phyloP scores from a whole-genome alignment of 176 grass and related monocot species.

The Aegilops tauschii region DNA sequence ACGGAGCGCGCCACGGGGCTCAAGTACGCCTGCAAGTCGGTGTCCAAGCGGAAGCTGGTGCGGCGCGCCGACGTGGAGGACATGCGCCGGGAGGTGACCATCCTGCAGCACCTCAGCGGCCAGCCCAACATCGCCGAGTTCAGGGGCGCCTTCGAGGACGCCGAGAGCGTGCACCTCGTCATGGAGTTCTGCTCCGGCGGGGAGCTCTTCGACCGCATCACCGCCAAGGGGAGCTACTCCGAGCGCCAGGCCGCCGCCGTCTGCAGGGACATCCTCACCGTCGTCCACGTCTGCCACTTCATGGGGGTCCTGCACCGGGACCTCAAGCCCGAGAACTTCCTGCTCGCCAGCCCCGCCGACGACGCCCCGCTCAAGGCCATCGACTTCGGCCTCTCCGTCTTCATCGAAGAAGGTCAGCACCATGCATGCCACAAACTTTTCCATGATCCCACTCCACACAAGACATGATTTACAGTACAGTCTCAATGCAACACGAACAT shows the following conservation, averaged over 20 bases:
- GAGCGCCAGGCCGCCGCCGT: constrained; percentile 68
- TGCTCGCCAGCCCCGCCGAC: constrained; percentile 51
- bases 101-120: constrained; percentile 89
- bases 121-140: constrained; percentile 86
- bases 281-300: constrained; percentile 88
- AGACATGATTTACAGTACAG: background rate
- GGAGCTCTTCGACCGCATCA: constrained; percentile 92
- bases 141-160: constrained; percentile 84
- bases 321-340: constrained; percentile 93
- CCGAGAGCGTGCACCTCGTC: constrained; percentile 60
- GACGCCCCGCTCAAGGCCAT: constrained; percentile 80
- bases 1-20: constrained; percentile 51
- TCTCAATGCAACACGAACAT: too few relatives aligned
- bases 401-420: constrained; percentile 73
- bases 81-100: constrained; percentile 80
- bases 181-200: constrained; percentile 94
- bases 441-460: background rate
- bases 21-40: constrained; percentile 85
- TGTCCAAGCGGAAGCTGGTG: constrained; percentile 81
- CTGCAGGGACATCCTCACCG: constrained; percentile 60
- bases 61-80: constrained; percentile 61
- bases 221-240: constrained; percentile 53
- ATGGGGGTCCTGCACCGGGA: constrained; percentile 93
- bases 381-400: constrained; percentile 81
- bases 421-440: background rate